A percentile compares a stretch with the other conserved stretches of the same genome.
Conservation (phyloP, 495 filamentous ascomycete genomes). For the Penicillium maclennaniae region DNA sequence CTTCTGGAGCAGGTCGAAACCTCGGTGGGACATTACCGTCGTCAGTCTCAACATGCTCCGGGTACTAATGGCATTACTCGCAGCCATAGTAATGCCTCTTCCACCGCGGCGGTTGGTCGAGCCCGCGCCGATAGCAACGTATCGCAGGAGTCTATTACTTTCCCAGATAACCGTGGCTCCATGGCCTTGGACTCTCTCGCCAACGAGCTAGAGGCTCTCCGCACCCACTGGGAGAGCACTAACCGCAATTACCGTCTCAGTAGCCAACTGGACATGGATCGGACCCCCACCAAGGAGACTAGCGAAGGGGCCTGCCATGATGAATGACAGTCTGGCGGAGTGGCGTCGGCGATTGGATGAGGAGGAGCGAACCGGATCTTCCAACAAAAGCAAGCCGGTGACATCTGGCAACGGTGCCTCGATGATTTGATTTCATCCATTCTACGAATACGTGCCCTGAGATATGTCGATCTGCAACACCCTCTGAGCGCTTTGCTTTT, state of each 20-base stretch:
- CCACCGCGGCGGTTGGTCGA: constrained; percentile 36
- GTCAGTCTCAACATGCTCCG: constrained; percentile 60
- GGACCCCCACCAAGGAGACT: constrained; percentile 53
- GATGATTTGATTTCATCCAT: constrained; percentile 16
- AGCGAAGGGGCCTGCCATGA: constrained; percentile 41
- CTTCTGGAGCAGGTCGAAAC: constrained; percentile 90
- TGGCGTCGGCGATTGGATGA: constrained; percentile 72
- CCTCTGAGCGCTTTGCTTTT: constrained; percentile 24
- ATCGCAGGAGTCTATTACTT: constrained; percentile 58
- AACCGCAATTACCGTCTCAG: constrained; percentile 91
- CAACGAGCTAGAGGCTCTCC: constrained; percentile 81
- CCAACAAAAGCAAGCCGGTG: constrained; percentile 25
- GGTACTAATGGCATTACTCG: constrained; percentile 40
- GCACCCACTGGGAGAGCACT: constrained; percentile 90
- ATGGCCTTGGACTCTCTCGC: constrained; percentile 88
- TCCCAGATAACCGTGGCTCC: constrained; percentile 66
- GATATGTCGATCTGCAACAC: constrained; percentile 21
- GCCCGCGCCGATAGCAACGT: constrained; percentile 42
- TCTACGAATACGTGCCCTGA: constrained; percentile 26
- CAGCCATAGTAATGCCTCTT: constrained; percentile 45
- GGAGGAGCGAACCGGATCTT: constrained; percentile 44
- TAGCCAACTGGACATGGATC: constrained; percentile 80
- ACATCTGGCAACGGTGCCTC: constrained; percentile 19
- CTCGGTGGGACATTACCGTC: constrained; percentile 90
- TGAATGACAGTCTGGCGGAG: constrained; percentile 68